Evolutionary conservation across 2,329 filamentous ascomycete species (phyloP), one percentile per base, ranked within the genome.

Genomic region (Chaetomium strumarium): DNA sequence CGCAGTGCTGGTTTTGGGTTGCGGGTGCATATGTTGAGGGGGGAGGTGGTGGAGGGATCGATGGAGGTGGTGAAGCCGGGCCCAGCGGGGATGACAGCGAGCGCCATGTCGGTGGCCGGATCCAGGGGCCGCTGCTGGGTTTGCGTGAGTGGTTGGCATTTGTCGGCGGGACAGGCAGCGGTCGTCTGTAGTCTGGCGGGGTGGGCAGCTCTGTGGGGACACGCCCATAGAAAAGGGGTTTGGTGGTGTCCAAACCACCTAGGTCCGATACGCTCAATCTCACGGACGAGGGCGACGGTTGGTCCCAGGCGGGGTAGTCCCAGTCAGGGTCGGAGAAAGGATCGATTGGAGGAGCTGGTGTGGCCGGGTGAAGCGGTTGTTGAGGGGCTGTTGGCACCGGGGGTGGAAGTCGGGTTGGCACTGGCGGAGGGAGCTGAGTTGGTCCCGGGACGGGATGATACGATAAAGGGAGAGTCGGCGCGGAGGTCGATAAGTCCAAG

Each of bases 81-180:
- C 36, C 31, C 4, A 41, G 39, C 1, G 42, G 41, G 19, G 48
- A 43, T 8, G 10, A 1, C 5, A 49, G 53, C 16, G 46, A 44
- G 16, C 53, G 53, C 53, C 53, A 56, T 2, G 47, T 53, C 7
- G 53, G 53, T 13, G 56, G 53, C 2, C 47, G 47, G 14, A 30
- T 41, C 50, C 47, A 51, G 33, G 29, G 43, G 29, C 47, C 39
- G 42, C 43, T 47, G 42, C 53, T 53, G 37, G 53, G 43, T 16
- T 51, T 29, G 14, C 53, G 50, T 4, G 46, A 47, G 43, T 56
- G 53, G 24, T 16, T 39, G 29, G 39, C 30, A 19, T 19, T 10
- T 16, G 36, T 45, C 9, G 34, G 40, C 5, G 45, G 30, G 5
- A 19, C 11, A 5, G 49, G 45, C 6, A 37, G 37, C n/a, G 47